Evolutionary conservation across 139 green algal species (phyloP), one percentile per base, ranked within the genome.

Genomic region (Diplosphaera chodatii): DNA sequence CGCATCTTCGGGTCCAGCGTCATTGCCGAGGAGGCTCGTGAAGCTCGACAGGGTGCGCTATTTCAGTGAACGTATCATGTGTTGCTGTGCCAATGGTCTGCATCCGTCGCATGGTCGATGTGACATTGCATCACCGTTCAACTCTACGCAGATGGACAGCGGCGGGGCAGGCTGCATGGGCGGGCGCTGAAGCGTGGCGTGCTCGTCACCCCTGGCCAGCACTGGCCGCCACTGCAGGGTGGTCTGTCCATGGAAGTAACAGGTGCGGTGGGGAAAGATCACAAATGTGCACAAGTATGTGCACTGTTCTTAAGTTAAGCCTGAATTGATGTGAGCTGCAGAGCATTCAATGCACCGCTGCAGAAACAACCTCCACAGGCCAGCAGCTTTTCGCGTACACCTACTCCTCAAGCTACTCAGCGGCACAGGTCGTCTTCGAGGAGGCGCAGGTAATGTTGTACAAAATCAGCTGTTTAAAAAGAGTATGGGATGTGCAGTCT

Each of bases 1-100:
- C 76, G 87, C 32, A 94, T 97, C 72, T 97, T 97, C 80, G 91
- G 91, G 0, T 80, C 87, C 1, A 77, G 80, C 18, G 79, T 91
- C 4, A 70, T 95, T 3, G 71, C 83, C 18, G 75, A 77, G 4
- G 83, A 88, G 73, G 79, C 89, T 65, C 75, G 79, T 2, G 69
- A 88, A 27, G 81, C 84, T 32, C 30, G 40, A 63, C 65, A 69
- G 33, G 32, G 66, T 73, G 55, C 5, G 21, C 22, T 63, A 5
- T 63, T n/a, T n/a, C n/a, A n/a, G n/a, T n/a, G n/a, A n/a, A n/a
- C n/a, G n/a, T n/a, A n/a, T n/a, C n/a, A n/a, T n/a, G n/a, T n/a
- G n/a, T n/a, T n/a, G n/a, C n/a, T n/a, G n/a, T n/a, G n/a, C n/a
- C n/a, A n/a, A n/a, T n/a, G n/a, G n/a, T n/a, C n/a, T n/a, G n/a